Percentiles rank a stretch among this genome's conserved stretches.
phyloP scores from a whole-genome alignment of 306 rosid genomes.

The Acmispon strigosus region DNA sequence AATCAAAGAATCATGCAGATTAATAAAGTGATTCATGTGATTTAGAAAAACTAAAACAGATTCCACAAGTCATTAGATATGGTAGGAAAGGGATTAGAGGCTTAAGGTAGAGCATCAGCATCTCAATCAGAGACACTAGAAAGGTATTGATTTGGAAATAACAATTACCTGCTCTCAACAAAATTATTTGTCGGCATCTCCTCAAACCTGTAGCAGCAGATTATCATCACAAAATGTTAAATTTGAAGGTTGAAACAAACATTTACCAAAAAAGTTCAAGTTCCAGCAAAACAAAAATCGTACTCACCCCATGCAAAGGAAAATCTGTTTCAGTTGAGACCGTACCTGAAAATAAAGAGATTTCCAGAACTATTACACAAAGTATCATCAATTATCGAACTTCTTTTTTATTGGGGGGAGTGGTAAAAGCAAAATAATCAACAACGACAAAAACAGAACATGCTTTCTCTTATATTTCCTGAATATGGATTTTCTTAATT shows the following conservation, averaged over 20 bases:
- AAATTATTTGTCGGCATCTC: conserved; percentile 97
- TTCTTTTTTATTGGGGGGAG: background rate
- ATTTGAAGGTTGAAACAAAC: background rate
- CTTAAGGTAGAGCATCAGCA: background rate
- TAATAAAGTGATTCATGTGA: background rate
- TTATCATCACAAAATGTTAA: conserved; percentile 4
- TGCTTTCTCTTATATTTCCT: background rate
- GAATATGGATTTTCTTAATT: background rate
- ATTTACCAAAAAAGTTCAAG: conserved; percentile 7
- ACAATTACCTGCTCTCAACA: conserved; percentile 88
- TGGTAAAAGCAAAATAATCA: background rate
- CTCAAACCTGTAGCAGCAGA: conserved; percentile 64
- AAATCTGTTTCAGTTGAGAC: conserved; percentile 65
- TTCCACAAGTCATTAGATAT: background rate
- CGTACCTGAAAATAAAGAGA: conserved; percentile 62
- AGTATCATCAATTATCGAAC: background rate
- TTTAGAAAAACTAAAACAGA: background rate
- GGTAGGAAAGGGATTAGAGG: background rate
- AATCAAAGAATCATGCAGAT: background rate
- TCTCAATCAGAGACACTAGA: background rate
- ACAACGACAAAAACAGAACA: background rate
- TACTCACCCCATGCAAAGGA: conserved; percentile 86
- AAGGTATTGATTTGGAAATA: conserved; percentile 2
- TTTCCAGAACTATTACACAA: conserved; percentile 9
- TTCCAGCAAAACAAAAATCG: conserved; percentile 9